Percentiles rank a stretch among this genome's conserved stretches.
Conservation (phyloP, 2,329 filamentous ascomycete species). For the Aureobasidium sp. region DNA sequence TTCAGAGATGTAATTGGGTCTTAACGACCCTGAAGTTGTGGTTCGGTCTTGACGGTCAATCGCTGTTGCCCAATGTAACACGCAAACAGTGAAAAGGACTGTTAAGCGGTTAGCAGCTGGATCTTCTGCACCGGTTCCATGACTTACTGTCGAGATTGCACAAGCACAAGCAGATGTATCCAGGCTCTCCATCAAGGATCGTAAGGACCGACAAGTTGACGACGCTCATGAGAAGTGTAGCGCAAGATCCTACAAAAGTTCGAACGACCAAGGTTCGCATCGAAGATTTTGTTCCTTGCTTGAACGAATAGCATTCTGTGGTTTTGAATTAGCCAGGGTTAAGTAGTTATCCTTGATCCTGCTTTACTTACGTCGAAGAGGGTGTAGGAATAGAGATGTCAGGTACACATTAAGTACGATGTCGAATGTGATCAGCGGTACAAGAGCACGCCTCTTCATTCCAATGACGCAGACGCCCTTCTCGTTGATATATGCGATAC, state of each 20-base stretch:
- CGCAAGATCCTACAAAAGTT: slow-evolving; percentile 51
- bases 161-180: slow-evolving; percentile 57
- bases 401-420: slow-evolving; percentile 45
- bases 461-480: slow-evolving; percentile 53
- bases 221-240: slow-evolving; percentile 50
- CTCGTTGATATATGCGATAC: slow-evolving; percentile 45
- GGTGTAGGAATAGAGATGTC: slow-evolving; percentile 6
- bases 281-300: slow-evolving; percentile 34
- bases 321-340: not conserved
- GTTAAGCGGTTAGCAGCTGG: not conserved
- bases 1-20: not conserved
- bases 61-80: slow-evolving; percentile 51
- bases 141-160: slow-evolving; percentile 54
- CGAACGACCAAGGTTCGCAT: slow-evolving; percentile 47
- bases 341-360: too few relatives aligned
- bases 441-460: slow-evolving; percentile 49
- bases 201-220: slow-evolving; percentile 52
- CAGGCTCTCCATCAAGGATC: slow-evolving; percentile 51
- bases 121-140: too few relatives aligned
- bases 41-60: slow-evolving; percentile 22
- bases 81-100: slow-evolving; percentile 49
- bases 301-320: slow-evolving; percentile 48
- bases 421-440: slow-evolving; percentile 54
- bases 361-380: not conserved
- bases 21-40: not conserved